phyloP scores from a whole-genome alignment of 768 basidiomycete genomes.

The Leccinum boreale region DNA sequence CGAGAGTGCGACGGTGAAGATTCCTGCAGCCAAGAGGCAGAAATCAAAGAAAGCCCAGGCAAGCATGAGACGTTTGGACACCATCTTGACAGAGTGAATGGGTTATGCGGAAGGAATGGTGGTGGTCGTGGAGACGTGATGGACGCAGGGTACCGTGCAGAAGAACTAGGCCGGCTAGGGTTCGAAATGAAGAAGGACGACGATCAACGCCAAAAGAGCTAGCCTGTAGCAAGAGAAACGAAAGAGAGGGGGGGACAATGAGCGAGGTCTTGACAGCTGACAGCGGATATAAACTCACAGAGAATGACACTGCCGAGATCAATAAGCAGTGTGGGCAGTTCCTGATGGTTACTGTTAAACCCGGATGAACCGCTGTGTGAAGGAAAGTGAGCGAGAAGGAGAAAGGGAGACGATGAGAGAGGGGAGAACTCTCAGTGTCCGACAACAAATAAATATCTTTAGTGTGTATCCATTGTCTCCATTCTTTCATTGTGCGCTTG shows the following conservation, averaged over 20 bases:
- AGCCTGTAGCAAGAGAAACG: constrained; percentile 37
- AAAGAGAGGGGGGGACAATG: constrained; percentile 1
- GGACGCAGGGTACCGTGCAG: no score
- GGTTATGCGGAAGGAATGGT: constrained; percentile 4
- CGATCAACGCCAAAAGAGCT: constrained; percentile 65
- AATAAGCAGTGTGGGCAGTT: not conserved
- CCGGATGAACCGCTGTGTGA: not conserved
- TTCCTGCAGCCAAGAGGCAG: constrained; percentile 67
- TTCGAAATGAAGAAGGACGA: constrained; percentile 41
- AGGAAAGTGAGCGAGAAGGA: not conserved
- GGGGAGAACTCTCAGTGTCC: no score
- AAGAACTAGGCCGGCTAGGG: constrained; percentile 41
- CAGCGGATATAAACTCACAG: constrained; percentile 12
- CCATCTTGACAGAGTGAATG: constrained; percentile 43
- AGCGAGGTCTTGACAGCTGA: constrained; percentile 1
- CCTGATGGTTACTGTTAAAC: constrained; percentile 8
- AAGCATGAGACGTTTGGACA: constrained; percentile 65
- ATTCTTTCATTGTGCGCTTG: constrained; percentile 1
- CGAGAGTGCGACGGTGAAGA: constrained; percentile 61
- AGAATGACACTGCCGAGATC: not conserved
- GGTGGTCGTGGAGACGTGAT: constrained; percentile 4
- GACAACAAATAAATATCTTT: not conserved
- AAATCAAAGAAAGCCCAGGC: constrained; percentile 73
- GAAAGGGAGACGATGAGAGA: not conserved
- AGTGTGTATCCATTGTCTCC: constrained; percentile 19